phyloP scores from a whole-genome alignment of 306 rosid genomes.

The Glycyrrhiza uralensis region DNA sequence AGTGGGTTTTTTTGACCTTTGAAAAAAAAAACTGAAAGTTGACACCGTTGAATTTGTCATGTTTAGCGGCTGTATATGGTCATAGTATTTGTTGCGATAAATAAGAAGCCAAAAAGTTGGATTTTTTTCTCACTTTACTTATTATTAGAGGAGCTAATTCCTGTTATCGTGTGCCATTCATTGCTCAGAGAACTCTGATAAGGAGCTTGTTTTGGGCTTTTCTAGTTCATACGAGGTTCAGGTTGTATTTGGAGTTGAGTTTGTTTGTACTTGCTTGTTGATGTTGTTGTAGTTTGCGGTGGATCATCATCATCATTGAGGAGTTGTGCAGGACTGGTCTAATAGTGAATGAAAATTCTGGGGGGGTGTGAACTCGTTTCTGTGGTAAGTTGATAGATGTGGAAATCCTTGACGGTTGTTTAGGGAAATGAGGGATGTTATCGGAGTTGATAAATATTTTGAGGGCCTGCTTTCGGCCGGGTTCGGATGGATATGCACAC shows the following conservation, averaged over 20 bases:
- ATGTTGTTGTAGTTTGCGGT: slow-evolving; percentile 45
- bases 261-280: slow-evolving; percentile 33
- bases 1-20: slow-evolving; percentile 51
- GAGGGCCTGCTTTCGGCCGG: slow-evolving; percentile 71
- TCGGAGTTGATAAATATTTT: slow-evolving; percentile 59
- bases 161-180: slow-evolving; percentile 14
- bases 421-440: slow-evolving; percentile 76
- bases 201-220: slow-evolving; percentile 17
- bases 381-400: slow-evolving; percentile 52
- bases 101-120: slow-evolving; percentile 10
- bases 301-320: slow-evolving; percentile 21
- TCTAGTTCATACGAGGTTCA: slow-evolving; percentile 18
- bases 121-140: background rate
- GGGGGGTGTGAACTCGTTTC: slow-evolving; percentile 26
- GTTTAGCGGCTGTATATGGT: slow-evolving; percentile 30
- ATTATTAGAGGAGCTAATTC: background rate
- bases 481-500: slow-evolving; percentile 37
- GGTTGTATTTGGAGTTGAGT: slow-evolving; percentile 15
- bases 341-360: slow-evolving; percentile 29
- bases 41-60: slow-evolving; percentile 25
- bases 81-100: slow-evolving; percentile 36
- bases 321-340: slow-evolving; percentile 30
- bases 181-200: slow-evolving; percentile 26
- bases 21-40: background rate
- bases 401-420: slow-evolving; percentile 57